Evolutionary conservation across 2,329 filamentous ascomycete genomes (phyloP), one percentile per base, ranked within the genome.

Genomic region (Botrytis hyacinthi): DNA sequence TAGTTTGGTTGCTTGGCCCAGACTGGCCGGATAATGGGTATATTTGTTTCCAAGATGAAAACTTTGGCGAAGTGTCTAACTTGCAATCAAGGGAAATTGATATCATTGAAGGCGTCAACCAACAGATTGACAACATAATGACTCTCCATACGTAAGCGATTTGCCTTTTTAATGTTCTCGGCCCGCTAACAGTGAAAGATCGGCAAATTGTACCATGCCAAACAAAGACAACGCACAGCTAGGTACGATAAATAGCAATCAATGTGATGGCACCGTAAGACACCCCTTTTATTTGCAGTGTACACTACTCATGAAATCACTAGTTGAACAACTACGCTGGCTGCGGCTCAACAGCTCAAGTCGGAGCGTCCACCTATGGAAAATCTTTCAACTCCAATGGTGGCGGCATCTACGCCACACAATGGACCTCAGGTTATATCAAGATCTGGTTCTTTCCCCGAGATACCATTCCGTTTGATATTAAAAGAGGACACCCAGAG

Each of bases 321-420:
- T 37, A 73, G 63, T 54, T 73, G 8, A 61, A 68, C 32, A 60
- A 61, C 32, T 42, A 54, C 16, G 62, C 51, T 14, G 71, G 71
- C 46, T 68, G 71, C 22, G 63, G 71, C 78, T 59, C 80, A 82
- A 76, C 75, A 48, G 71, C 71, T 8, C 22, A 57, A 44, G 20
- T 4, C 7, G 59, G 72, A 35, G 29, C 40, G 1, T 42, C 26
- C 3, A 83, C 78, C 60, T 91, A 89, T 74, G 90, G 90, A 0
- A 85, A 88, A 70, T 84, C 85, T 0, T 93, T 94, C 83, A 93
- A 94, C 79, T 84, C 84, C 8, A 87, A 81, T 44, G 84, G 85
- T 1, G 91, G 91, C n/a, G 91, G 91, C 32, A 86, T 92, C 6
- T 93, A 91, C 77, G 90, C 89, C 7, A 87, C 91, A 74, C 85